Evolutionary conservation across 2,329 filamentous ascomycete genomes (phyloP).

Genomic region (Thelonectria discophora): DNA sequence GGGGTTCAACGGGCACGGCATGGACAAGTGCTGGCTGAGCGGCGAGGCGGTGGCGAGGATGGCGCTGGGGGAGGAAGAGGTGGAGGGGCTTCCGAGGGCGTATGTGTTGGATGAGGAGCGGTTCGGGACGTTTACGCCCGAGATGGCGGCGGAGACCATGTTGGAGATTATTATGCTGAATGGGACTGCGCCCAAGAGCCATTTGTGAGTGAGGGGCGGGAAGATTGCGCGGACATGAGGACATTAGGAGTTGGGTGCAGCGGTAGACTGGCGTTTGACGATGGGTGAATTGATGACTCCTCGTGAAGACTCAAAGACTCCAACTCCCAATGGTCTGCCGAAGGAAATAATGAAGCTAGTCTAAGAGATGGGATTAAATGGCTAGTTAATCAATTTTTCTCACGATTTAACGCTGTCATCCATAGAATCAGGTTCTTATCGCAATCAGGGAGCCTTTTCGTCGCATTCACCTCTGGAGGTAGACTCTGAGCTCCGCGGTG

Average conservation of each 20-base stretch:
- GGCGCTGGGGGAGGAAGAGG: conserved; percentile 36
- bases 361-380: no score
- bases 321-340: no score
- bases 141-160: conserved; percentile 27
- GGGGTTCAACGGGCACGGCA: conserved; percentile 59
- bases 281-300: no score
- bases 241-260: no score
- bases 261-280: background rate
- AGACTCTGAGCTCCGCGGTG: no score
- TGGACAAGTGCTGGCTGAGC: conserved; percentile 60
- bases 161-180: conserved; percentile 30
- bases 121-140: conserved; percentile 18
- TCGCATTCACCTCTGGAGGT: no score
- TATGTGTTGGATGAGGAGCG: conserved; percentile 23
- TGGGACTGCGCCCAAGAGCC: conserved; percentile 17
- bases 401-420: no score
- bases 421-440: no score
- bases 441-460: no score
- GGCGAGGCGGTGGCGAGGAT: conserved; percentile 51
- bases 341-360: no score
- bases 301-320: no score
- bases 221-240: background rate
- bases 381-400: no score
- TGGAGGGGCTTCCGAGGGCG: conserved; percentile 31
- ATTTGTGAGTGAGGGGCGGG: conserved; percentile 6